These are phyloP conservation scores for Piloderma croceum DNA, from an alignment of 768 basidiomycete genomes.

Conservation along the genomic window DNA sequence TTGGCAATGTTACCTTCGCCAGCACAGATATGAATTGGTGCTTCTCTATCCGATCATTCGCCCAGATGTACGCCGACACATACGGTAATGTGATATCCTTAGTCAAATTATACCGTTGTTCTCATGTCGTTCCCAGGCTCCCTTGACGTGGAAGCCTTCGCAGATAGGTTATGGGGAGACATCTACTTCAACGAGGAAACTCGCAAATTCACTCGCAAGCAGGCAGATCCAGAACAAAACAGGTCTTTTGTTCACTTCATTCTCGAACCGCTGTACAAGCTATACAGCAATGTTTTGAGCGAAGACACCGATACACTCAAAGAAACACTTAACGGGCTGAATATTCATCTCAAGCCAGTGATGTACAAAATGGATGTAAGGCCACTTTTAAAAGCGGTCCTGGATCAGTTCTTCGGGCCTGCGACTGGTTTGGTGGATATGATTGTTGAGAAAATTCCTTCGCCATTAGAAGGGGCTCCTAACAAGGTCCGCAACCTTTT, in stretches of 20 bases:
- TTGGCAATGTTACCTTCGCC: constrained; percentile 95
- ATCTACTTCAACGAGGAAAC: constrained; percentile 86
- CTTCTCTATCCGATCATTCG: constrained; percentile 91
- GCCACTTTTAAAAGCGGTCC: constrained; percentile 86
- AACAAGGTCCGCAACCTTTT: constrained; percentile 46
- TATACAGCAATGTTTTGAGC: constrained; percentile 92
- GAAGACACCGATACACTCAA: constrained; percentile 88
- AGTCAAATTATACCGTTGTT: neutral
- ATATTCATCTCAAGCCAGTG: constrained; percentile 83
- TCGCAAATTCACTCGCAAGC: constrained; percentile 87
- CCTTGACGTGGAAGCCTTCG: constrained; percentile 80
- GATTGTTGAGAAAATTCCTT: constrained; percentile 85
- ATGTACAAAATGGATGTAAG: constrained; percentile 99
- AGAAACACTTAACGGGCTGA: constrained; percentile 67
- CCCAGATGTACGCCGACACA: constrained; percentile 92
- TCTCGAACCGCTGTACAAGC: constrained; percentile 92
- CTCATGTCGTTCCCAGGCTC: constrained; percentile 39
- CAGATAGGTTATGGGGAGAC: constrained; percentile 94
- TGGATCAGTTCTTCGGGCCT: constrained; percentile 94
- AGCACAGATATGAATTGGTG: constrained; percentile 98
- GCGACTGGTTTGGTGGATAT: constrained; percentile 89
- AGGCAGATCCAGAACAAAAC: constrained; percentile 67
- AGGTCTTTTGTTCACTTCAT: constrained; percentile 95
- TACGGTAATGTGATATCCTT: constrained; percentile 51
- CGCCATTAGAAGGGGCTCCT: constrained; percentile 55